Base-by-base conservation (phyloP, 2,329 filamentous ascomycete species). In the Nothophoma quercina region DNA sequence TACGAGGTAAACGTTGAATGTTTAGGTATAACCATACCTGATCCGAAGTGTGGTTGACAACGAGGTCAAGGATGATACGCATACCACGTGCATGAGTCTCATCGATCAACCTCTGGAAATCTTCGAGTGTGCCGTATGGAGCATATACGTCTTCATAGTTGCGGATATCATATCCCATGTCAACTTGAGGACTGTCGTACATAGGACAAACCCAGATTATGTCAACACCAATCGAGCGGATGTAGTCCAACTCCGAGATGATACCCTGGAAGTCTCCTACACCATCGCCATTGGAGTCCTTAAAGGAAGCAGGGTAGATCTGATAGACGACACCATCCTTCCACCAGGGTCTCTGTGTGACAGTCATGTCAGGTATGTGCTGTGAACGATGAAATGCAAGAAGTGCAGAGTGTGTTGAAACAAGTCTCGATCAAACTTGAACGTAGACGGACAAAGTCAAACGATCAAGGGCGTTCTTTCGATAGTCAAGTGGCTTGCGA, bases 241-340 rank as follows among this genome's bases (percentile, higher is more conserved):
- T 75, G 59, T 85, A 85, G 64, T 84, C 81, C 15, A 85, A 73
- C 40, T 81, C 77, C 13, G 79, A 80, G 41, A 84, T 83, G 59
- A 86, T 83, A 29, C 84, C 83, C 38, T 78, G 78, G n/a, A 86
- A 70, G 55, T 85, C 83, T 32, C 83, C 83, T 38, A 80, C 70
- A 5, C 83, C 83, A 50, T 82, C 79, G 32, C 80, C 81, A 16
- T 81, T 84, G 33, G 80, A 81, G 66, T 85, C 83, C 56, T 83
- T 79, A 74, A 86, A 86, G 21, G 81, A 84, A n/a, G 84, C 80
- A 2, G 83, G 83, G 65, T 86, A 87, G 56, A 87, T 80, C 58
- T 87, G 83, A 65, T 87, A 87, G 18, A 86, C 81, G 8, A 81
- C 77, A 42, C 78, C 79, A 66, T 86, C 82, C 60, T 85, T 85